phyloP scores from a whole-genome alignment of 202 grass and related monocot genomes.

The Thinopyrum obtusiflorum region DNA sequence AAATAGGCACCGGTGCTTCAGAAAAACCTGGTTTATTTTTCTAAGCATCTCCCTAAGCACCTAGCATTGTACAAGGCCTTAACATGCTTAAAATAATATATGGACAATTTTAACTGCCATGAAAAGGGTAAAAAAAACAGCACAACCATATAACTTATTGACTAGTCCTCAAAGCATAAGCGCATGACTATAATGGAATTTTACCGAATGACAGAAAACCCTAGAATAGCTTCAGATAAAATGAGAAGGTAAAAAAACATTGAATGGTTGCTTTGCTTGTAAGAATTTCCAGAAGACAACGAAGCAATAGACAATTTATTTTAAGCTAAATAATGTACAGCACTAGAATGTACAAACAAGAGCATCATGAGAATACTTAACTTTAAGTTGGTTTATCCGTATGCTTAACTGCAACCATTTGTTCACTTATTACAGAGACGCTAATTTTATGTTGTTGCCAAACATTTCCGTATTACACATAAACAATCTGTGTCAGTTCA shows the following conservation, averaged over 20 bases:
- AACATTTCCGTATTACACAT: background rate
- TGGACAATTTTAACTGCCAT: background rate
- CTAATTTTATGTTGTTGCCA: background rate
- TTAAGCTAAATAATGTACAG: background rate
- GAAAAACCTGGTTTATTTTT: too few species aligned
- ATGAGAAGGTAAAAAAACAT: background rate
- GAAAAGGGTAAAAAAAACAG: background rate
- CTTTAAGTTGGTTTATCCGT: background rate
- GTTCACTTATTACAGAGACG: background rate
- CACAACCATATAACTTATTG: background rate
- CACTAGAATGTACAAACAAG: constrained; percentile 12
- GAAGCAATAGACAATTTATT: background rate
- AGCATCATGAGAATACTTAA: constrained; percentile 15
- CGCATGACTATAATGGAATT: constrained; percentile 1
- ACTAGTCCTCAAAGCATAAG: background rate
- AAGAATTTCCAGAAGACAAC: background rate
- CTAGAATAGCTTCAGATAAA: background rate
- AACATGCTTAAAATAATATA: background rate
- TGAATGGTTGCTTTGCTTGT: background rate
- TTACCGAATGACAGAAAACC: background rate
- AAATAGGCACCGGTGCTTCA: too few species aligned
- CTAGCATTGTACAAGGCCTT: too few species aligned
- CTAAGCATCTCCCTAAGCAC: too few species aligned
- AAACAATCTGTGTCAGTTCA: background rate
- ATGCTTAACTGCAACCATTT: background rate